Evolutionary conservation across 208 protist species (phyloP).

Genomic region (Trypanosoma conorhini): DNA sequence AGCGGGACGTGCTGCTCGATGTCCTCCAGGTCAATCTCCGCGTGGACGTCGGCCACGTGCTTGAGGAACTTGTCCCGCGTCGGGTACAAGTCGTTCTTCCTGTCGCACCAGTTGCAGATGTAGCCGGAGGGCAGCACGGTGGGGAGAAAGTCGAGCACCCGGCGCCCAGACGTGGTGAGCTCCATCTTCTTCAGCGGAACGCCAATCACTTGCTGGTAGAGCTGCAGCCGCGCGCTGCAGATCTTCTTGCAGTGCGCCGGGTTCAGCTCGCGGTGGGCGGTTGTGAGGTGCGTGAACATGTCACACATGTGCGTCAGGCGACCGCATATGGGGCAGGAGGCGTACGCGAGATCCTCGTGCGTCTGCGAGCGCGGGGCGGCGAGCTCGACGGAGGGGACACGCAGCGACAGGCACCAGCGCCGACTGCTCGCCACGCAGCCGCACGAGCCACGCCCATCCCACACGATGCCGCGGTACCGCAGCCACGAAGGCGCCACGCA

Average conservation of each 20-base stretch:
- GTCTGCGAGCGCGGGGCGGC: slow-evolving; percentile 44
- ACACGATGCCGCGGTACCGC: neutral
- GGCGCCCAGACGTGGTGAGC: slow-evolving; percentile 25
- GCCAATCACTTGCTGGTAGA: slow-evolving; percentile 67
- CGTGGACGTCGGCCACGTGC: slow-evolving; percentile 77
- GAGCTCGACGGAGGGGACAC: slow-evolving; percentile 37
- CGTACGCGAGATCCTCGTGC: slow-evolving; percentile 68
- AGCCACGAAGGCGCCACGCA: neutral
- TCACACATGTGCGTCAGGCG: slow-evolving; percentile 50
- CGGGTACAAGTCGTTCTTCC: slow-evolving; percentile 34
- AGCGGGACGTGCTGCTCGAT: slow-evolving; percentile 61
- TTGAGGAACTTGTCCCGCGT: slow-evolving; percentile 81
- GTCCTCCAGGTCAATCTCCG: slow-evolving; percentile 63
- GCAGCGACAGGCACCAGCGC: slow-evolving; percentile 17
- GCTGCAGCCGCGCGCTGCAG: slow-evolving; percentile 53
- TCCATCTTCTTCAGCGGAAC: slow-evolving; percentile 41
- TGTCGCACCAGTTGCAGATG: slow-evolving; percentile 84
- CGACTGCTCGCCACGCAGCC: slow-evolving; percentile 3
- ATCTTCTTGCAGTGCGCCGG: slow-evolving; percentile 47
- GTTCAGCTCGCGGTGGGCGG: slow-evolving; percentile 52
- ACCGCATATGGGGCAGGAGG: slow-evolving; percentile 65
- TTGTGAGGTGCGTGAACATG: slow-evolving; percentile 74
- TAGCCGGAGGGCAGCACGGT: slow-evolving; percentile 70
- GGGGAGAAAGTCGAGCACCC: slow-evolving; percentile 41
- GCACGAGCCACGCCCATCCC: neutral